Conservation (phyloP, 1,139 yeast species). For the Diutina ranongensis region DNA sequence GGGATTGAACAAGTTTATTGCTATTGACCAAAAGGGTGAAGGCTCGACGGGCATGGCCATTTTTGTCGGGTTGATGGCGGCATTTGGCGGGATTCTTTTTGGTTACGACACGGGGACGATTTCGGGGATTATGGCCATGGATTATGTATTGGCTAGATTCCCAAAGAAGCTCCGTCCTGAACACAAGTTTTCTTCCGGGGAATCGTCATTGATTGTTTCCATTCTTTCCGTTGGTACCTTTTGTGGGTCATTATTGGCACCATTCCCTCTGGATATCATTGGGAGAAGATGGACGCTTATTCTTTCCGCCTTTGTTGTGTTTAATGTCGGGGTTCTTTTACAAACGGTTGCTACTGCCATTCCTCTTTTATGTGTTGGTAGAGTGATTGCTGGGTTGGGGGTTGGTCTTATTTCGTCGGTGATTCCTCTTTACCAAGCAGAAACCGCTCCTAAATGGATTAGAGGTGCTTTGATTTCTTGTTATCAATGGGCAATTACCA, state of each 20-base stretch:
- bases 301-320: slow-evolving; percentile 38
- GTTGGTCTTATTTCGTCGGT: slow-evolving; percentile 52
- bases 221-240: slow-evolving; percentile 68
- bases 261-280: slow-evolving; percentile 41
- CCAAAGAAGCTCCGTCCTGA: slow-evolving; percentile 15
- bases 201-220: slow-evolving; percentile 54
- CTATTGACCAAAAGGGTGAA: slow-evolving; percentile 13
- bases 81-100: slow-evolving; percentile 59
- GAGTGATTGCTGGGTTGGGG: slow-evolving; percentile 35
- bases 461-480: slow-evolving; percentile 61
- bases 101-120: slow-evolving; percentile 79
- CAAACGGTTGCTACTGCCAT: slow-evolving; percentile 46
- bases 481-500: slow-evolving; percentile 56
- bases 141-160: slow-evolving; percentile 45
- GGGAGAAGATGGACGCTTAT: slow-evolving; percentile 52
- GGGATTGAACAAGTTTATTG: slow-evolving; percentile 10
- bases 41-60: slow-evolving; percentile 15
- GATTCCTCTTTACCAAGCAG: slow-evolving; percentile 56
- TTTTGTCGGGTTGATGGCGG: slow-evolving; percentile 35
- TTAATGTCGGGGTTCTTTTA: slow-evolving; percentile 48
- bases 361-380: slow-evolving; percentile 22
- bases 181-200: slow-evolving; percentile 31
- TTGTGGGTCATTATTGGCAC: slow-evolving; percentile 44
- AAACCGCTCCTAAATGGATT: slow-evolving; percentile 55
- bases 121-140: slow-evolving; percentile 67